Conservation (phyloP, 2,329 filamentous ascomycete genomes). For the Epichloe gansuensis region DNA sequence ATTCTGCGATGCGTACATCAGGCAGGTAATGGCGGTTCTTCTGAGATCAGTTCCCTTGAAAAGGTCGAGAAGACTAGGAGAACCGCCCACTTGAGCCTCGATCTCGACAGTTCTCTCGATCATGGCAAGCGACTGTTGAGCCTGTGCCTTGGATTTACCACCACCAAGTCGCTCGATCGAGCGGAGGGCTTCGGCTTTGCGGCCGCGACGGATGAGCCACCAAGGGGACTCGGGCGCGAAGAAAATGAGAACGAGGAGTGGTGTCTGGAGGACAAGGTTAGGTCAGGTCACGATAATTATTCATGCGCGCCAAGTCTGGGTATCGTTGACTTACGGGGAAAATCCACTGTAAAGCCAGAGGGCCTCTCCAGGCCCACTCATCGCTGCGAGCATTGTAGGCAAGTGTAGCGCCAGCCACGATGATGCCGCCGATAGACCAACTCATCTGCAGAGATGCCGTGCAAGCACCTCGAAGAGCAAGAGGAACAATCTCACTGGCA, state of each 20-base stretch:
- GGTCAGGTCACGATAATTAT: not conserved
- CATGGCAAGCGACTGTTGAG: conserved; percentile 35
- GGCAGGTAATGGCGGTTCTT: conserved; percentile 42
- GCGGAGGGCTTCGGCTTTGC: conserved; percentile 26
- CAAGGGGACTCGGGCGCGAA: conserved; percentile 38
- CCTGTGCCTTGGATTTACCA: conserved; percentile 10
- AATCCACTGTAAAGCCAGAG: conserved; percentile 45
- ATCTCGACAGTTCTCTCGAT: conserved; percentile 43
- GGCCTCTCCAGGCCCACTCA: conserved; percentile 24
- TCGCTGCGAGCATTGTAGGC: conserved; percentile 28
- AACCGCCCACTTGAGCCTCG: conserved; percentile 26
- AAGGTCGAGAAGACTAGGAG: conserved; percentile 34
- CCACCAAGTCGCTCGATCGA: conserved; percentile 30
- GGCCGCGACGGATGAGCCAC: conserved; percentile 40
- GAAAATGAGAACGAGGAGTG: conserved; percentile 38
- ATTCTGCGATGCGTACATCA: conserved; percentile 46
- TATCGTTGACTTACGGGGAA: conserved; percentile 25
- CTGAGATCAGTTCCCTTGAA: conserved; percentile 40
- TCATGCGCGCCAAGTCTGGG: not conserved
- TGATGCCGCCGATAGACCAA: conserved; percentile 49
- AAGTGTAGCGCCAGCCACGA: conserved; percentile 42
- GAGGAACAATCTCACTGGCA: conserved; percentile 45
- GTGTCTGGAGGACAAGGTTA: conserved; percentile 21
- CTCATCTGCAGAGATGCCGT: conserved; percentile 52
- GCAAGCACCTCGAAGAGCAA: conserved; percentile 39